Evolutionary conservation across 2,329 filamentous ascomycete species (phyloP).

Genomic region (Westerdykella ornata): DNA sequence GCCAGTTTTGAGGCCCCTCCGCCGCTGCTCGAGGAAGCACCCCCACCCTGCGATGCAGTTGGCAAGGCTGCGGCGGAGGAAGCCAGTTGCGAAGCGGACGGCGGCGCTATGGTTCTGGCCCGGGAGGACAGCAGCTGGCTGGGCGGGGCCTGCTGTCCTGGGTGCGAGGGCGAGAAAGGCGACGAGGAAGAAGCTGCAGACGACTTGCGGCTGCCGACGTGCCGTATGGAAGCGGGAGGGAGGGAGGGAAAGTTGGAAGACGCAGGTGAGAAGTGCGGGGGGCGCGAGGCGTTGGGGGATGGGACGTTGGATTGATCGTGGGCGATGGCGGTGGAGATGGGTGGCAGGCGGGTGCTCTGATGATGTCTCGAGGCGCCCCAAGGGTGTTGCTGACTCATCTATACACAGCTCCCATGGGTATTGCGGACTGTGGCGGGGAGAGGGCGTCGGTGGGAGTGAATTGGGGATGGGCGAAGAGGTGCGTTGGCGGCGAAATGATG

Average conservation of each 20-base stretch:
- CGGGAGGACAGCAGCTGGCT: conserved; percentile 52
- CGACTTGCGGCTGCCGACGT: conserved; percentile 48
- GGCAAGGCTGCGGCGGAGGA: conserved; percentile 50
- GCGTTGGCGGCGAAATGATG: conserved; percentile 9
- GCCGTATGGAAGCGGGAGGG: conserved; percentile 44
- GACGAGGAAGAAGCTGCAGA: conserved; percentile 50
- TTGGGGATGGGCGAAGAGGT: conserved; percentile 11
- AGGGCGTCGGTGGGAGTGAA: conserved; percentile 6
- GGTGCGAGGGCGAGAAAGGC: conserved; percentile 49
- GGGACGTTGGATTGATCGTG: conserved; percentile 41
- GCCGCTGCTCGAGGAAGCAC: conserved; percentile 48
- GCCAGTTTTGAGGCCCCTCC: conserved; percentile 52
- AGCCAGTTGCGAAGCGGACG: conserved; percentile 49
- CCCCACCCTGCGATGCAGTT: conserved; percentile 44
- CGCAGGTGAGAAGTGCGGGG: conserved; percentile 47
- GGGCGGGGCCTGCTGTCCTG: conserved; percentile 50
- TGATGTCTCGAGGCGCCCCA: conserved; percentile 52
- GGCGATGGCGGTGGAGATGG: conserved; percentile 50
- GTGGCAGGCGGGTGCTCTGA: conserved; percentile 51
- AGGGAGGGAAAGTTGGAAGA: conserved; percentile 49
- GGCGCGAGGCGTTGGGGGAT: conserved; percentile 45
- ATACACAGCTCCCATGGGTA: conserved; percentile 39
- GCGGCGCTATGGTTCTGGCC: conserved; percentile 50
- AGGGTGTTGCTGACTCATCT: conserved; percentile 50
- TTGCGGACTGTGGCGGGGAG: conserved; percentile 24